Evolutionary conservation across 176 grass and related monocot genomes (phyloP), one percentile per base, ranked within the genome.

Genomic region (Oryza glaberrima): DNA sequence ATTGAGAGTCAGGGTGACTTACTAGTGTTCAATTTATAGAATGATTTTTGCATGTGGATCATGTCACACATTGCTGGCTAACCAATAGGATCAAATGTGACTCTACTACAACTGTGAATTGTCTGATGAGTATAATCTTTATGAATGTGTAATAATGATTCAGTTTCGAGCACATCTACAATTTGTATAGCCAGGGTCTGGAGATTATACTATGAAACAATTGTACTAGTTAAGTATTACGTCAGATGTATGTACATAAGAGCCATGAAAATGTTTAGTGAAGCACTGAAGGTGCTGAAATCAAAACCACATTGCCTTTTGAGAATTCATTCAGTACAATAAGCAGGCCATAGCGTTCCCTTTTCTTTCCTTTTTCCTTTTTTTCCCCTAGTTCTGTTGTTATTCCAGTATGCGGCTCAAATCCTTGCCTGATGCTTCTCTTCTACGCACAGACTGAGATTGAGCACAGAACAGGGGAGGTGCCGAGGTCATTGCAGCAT

Each of bases 381-480:
- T 23, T 79, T 30, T 23, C 30, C 30, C 30, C 7, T 72, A 3
- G 26, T 66, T 32, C 44, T 80, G 19, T 26, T 77, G 51, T 52
- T 85, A 85, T 58, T n/a, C 35, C 35, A 19, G 20, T 68, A 54
- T 77, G 13, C 78, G n/a, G 61, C 23, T 77, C 56, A 44, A 76
- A 17, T 77, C 65, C 46, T 82, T 73, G 54, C 67, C 67, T 73
- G 54, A 88, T 78, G 44, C 23, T 72, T 92, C 70, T 72, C 65
- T 80, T 83, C 11, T 81, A 28, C 80, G 46, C 51, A 9, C 93
- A 92, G 90, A 72, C 81, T 81, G 83, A 90, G 80, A 95, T 95
- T 80, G 90, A 86, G 34, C 71, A 45, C 43, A 44, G 34, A 71
- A 66, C 20, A 80, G 85, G 86, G 65, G 88, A 77, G 35, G 41